phyloP scores from a whole-genome alignment of 2,329 filamentous ascomycete genomes.

The Lachnellula occidentalis region DNA sequence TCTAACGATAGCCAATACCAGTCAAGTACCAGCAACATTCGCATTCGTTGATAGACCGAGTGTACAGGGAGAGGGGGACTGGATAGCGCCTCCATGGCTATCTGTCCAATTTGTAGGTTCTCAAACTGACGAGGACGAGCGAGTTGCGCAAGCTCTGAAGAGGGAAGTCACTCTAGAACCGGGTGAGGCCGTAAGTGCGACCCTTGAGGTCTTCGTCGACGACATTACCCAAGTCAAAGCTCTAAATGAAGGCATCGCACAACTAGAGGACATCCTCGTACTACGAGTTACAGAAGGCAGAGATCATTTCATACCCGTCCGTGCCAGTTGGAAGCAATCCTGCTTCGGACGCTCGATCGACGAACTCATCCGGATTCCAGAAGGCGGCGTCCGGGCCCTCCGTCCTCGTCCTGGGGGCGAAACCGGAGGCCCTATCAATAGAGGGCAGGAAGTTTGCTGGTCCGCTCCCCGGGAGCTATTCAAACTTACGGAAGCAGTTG shows the following conservation, averaged over 20 bases:
- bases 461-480: slow-evolving; percentile 88
- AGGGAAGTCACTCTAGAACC: slow-evolving; percentile 64
- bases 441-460: slow-evolving; percentile 56
- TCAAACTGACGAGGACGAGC: slow-evolving; percentile 33
- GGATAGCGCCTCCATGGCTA: slow-evolving; percentile 60
- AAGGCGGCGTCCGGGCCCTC: slow-evolving; percentile 68
- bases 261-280: slow-evolving; percentile 81
- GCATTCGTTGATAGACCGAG: slow-evolving; percentile 73
- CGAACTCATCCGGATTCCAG: slow-evolving; percentile 78
- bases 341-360: slow-evolving; percentile 82
- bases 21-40: slow-evolving; percentile 73
- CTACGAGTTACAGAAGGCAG: slow-evolving; percentile 76
- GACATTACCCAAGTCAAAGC: slow-evolving; percentile 57
- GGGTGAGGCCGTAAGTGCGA: slow-evolving; percentile 71
- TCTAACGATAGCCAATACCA: slow-evolving; percentile 88
- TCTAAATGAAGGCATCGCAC: slow-evolving; percentile 62
- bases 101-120: slow-evolving; percentile 57
- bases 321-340: slow-evolving; percentile 72
- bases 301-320: slow-evolving; percentile 85
- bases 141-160: slow-evolving; percentile 14
- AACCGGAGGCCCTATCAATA: slow-evolving; percentile 31
- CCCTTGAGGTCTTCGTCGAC: slow-evolving; percentile 62
- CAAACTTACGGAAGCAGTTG: slow-evolving; percentile 76
- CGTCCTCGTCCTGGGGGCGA: slow-evolving; percentile 19
- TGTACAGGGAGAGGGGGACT: slow-evolving; percentile 43